Conservation (phyloP, 2,329 filamentous ascomycete species). For the Orbilia blumenaviensis region DNA sequence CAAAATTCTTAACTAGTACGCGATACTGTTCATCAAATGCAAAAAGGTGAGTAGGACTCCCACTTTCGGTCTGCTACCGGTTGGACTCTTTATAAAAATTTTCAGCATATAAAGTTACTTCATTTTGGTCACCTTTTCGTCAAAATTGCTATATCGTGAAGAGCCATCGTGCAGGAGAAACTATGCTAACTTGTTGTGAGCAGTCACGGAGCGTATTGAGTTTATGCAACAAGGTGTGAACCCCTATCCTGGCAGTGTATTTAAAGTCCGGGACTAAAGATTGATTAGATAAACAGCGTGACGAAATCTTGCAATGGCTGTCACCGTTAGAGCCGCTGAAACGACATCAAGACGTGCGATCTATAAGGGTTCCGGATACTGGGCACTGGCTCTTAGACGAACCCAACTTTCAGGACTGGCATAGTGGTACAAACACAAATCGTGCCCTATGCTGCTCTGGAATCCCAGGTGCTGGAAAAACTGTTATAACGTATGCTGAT, state of each 20-base stretch:
- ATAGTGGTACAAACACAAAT: background rate
- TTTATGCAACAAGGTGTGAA: conserved; percentile 5
- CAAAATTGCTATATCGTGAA: background rate
- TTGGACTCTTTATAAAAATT: background rate
- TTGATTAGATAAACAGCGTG: conserved; percentile 12
- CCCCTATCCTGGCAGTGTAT: background rate
- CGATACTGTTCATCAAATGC: conserved; percentile 10
- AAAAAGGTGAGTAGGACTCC: background rate
- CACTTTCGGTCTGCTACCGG: background rate
- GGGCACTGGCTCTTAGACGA: conserved; percentile 24
- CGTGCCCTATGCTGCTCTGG: conserved; percentile 30
- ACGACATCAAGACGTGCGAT: conserved; percentile 13
- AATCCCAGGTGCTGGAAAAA: conserved; percentile 28
- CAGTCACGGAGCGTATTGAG: conserved; percentile 5
- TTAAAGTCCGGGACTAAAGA: background rate
- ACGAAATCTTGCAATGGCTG: conserved; percentile 19
- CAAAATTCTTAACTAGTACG: conserved; percentile 4
- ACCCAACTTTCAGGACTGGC: conserved; percentile 9
- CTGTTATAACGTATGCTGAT: conserved; percentile 17
- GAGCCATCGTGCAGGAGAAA: background rate
- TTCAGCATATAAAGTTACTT: background rate
- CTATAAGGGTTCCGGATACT: conserved; percentile 1
- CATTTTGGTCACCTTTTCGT: background rate
- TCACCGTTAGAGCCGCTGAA: conserved; percentile 20
- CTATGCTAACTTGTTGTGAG: background rate